Percentiles rank a stretch among this genome's conserved stretches.
Conservation (phyloP, 2,329 filamentous ascomycete species). For the Pezicula rhizophila region DNA sequence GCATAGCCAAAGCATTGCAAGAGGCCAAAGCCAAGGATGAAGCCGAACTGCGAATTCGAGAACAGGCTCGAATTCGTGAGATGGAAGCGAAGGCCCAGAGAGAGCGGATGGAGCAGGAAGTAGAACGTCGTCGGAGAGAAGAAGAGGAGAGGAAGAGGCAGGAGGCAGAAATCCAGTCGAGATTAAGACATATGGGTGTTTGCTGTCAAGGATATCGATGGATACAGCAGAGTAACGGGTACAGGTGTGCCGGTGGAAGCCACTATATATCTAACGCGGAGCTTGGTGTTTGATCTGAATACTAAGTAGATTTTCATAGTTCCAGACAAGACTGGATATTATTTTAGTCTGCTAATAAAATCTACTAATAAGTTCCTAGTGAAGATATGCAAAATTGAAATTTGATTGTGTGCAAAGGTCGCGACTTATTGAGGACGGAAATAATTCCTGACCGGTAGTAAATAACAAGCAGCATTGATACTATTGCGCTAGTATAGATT, state of each 20-base stretch:
- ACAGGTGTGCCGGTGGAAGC: conserved; percentile 53
- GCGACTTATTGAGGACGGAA: too few relatives aligned
- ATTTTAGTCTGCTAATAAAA: too few relatives aligned
- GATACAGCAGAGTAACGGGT: conserved; percentile 54
- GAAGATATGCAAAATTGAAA: too few relatives aligned
- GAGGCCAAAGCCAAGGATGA: conserved; percentile 19
- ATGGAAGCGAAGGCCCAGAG: conserved; percentile 24
- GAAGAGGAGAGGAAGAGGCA: conserved; percentile 34
- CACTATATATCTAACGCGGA: conserved; percentile 46
- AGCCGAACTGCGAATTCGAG: conserved; percentile 8
- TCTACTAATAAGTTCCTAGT: too few relatives aligned
- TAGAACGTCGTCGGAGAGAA: conserved; percentile 31
- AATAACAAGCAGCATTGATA: too few relatives aligned
- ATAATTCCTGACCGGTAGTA: too few relatives aligned
- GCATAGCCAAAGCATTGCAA: conserved; percentile 31
- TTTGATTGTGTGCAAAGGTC: too few relatives aligned
- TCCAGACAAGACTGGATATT: too few relatives aligned
- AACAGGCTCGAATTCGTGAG: conserved; percentile 23
- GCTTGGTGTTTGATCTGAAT: conserved; percentile 13
- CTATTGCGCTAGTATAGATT: too few relatives aligned
- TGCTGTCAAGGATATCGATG: conserved; percentile 54
- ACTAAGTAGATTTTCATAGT: background rate
- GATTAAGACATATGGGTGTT: conserved; percentile 44
- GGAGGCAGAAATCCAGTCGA: conserved; percentile 36
- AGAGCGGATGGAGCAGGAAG: conserved; percentile 23